Evolutionary conservation across 1,284 basidiomycete species (phyloP), one percentile per base, ranked within the genome.

Genomic region (Testicularia cyperi): DNA sequence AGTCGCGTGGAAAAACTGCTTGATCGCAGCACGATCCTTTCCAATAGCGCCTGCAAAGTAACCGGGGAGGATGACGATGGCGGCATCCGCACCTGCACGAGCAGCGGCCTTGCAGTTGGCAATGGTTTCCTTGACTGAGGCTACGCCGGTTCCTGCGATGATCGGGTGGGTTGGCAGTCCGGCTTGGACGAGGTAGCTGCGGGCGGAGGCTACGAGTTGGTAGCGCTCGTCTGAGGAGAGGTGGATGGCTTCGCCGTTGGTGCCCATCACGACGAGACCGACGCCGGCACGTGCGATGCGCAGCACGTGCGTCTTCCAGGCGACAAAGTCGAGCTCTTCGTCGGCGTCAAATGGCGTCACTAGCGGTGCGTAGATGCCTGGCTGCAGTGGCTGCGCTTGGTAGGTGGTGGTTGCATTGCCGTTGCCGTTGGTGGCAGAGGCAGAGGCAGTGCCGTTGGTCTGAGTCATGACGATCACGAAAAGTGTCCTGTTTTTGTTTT

Each of bases 331-430:
- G 55, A 92, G 82, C 68, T 92, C 88, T 77, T 92, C 88, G 38
- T 84, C 81, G 29, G 81, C 80, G 7, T 85, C 78, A 79, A 91
- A 91, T 79, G 92, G 92, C 9, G 88, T 85, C 9, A 87, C 89
- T 68, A 90, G 84, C 19, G 90, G 90, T 10, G 88, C 87, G 78
- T 83, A 92, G 44, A 92, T 84, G 33, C 90, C 90, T 14, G 88
- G 77, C 54, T 80, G 35, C 18, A 66, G 38, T 4, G 44, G 55
- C 1, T 32, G 24, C 0, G 46, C 37, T 22, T 44, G 36, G 23
- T 51, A 40, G 26, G 39, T 47, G 47, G 45, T 51, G 12, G 41
- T 42, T 8, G 39, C 18, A 19, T 8, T 34, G 16, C 6, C n/a
- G n/a, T n/a, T n/a, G n/a, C n/a, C n/a, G n/a, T n/a, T 30, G 10